A percentile compares a stretch with the other conserved stretches of the same genome.
phyloP scores from a whole-genome alignment of 352 stramenopile species.

The Saprolegnia parasitica region DNA sequence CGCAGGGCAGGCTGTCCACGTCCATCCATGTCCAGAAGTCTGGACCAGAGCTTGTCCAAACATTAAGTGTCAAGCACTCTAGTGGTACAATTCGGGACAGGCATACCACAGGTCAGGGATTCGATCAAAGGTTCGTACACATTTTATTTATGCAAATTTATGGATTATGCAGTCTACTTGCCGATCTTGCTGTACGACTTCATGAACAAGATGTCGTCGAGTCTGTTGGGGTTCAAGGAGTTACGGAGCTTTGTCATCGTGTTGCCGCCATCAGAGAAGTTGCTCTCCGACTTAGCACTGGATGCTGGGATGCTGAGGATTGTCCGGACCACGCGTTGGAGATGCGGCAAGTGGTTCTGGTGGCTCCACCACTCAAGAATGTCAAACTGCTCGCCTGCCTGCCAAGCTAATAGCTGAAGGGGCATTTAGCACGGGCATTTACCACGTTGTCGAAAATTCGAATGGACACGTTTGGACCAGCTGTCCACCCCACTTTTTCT shows the following conservation, averaged over 20 bases:
- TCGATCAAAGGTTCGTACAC: background rate
- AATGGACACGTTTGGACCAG: no score
- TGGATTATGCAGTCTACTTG: background rate
- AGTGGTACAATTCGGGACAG: background rate
- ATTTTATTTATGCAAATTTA: background rate
- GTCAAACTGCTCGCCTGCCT: background rate
- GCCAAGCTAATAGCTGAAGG: no score
- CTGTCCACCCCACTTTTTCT: no score
- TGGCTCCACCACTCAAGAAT: background rate
- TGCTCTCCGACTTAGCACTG: background rate
- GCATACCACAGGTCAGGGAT: background rate
- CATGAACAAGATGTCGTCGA: background rate
- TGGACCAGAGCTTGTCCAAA: background rate
- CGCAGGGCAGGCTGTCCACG: background rate
- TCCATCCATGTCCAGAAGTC: background rate
- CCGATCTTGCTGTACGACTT: background rate
- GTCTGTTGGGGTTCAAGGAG: background rate
- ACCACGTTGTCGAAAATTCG: no score
- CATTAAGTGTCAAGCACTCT: background rate
- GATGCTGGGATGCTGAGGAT: background rate
- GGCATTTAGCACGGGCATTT: no score
- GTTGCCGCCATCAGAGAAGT: background rate
- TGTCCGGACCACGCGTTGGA: background rate
- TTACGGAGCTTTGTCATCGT: background rate
- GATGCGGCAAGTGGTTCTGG: background rate